Evolutionary conservation across 768 basidiomycete species (phyloP), one percentile per base, ranked within the genome.

Genomic region (Leccinum variicolor): DNA sequence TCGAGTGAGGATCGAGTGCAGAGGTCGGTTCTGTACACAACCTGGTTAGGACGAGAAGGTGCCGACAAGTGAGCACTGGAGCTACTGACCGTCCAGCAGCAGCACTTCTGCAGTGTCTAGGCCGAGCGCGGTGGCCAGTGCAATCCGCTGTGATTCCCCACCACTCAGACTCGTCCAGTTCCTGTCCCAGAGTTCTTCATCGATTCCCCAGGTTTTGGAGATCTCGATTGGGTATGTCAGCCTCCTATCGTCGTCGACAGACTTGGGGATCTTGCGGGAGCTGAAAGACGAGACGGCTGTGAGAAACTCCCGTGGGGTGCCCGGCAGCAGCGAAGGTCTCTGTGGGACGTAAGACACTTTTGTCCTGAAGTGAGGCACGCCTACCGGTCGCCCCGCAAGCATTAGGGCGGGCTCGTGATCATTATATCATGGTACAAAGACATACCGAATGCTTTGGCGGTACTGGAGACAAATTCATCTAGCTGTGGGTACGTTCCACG

Each of bases 281-380:
- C 63, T 63, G 65, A 90, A 87, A 7, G 76, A 73, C 28, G 75
- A 74, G 58, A 94, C 74, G 0, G 81, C 75, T 3, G 72, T 66
- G 55, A 94, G 73, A 63, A 95, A 91, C 57, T 87, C 85, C 23
- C 79, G 77, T 0, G 94, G 94, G 3, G 89, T 87, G 4, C 88
- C 89, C 1, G 92, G 83, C 21, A 96, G 82, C n/a, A 95, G 77
- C 1, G 92, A 89, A 0, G 94, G 88, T 41, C 94, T 79, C 72
- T 96, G 94, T 1, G 94, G 93, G 25, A 95, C 86, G 69, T 96
- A 96, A 57, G 87, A 81, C 3, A 96, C 85, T 54, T 79, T 81
- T 0, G 87, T 92, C 52, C 94, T 84, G 73, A 86, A 96, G 17
- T 69, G 67, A 3, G 94, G 91, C 23, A 94, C 82, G 13, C 89